Evolutionary conservation across 2,329 filamentous ascomycete genomes (phyloP).

Genomic region (Leptographium radiaticola): DNA sequence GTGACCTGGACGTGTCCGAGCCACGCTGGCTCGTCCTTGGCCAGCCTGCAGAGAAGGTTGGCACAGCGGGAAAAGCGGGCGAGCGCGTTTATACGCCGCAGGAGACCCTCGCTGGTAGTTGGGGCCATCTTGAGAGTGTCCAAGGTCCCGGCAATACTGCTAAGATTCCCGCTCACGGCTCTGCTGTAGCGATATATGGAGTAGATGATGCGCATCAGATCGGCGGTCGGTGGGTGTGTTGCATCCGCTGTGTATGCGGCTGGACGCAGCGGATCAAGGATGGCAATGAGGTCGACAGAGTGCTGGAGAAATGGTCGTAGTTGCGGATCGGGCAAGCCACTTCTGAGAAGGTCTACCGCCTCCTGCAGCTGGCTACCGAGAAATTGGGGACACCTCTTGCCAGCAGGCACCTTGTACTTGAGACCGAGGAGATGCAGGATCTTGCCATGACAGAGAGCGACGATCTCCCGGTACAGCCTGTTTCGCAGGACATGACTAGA

Average conservation of each 20-base stretch:
- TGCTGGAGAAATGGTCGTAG: not conserved
- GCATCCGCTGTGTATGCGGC: not conserved
- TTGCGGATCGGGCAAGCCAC: not conserved
- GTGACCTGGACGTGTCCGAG: constrained; percentile 16
- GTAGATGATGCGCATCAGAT: not conserved
- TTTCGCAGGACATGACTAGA: not conserved
- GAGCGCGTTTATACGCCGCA: constrained; percentile 19
- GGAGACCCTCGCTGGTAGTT: not conserved
- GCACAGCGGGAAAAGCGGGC: constrained; percentile 23
- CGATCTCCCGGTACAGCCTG: not conserved
- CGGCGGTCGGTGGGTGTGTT: no score
- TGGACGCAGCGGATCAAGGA: not conserved
- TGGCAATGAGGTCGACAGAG: not conserved
- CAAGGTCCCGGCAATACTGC: not conserved
- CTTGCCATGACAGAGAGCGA: not conserved
- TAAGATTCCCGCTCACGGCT: not conserved
- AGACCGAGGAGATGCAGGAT: not conserved
- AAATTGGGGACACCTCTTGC: not conserved
- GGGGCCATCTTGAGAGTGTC: not conserved
- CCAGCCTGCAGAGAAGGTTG: constrained; percentile 19
- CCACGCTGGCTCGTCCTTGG: constrained; percentile 14
- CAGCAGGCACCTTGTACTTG: not conserved
- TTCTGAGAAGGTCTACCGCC: no score
- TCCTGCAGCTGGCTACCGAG: not conserved
- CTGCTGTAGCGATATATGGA: not conserved